Percentiles rank a stretch among this genome's conserved stretches.
Evolutionary conservation across 2,329 filamentous ascomycete species (phyloP).

Genomic region (Ophiostoma angusticollis): DNA sequence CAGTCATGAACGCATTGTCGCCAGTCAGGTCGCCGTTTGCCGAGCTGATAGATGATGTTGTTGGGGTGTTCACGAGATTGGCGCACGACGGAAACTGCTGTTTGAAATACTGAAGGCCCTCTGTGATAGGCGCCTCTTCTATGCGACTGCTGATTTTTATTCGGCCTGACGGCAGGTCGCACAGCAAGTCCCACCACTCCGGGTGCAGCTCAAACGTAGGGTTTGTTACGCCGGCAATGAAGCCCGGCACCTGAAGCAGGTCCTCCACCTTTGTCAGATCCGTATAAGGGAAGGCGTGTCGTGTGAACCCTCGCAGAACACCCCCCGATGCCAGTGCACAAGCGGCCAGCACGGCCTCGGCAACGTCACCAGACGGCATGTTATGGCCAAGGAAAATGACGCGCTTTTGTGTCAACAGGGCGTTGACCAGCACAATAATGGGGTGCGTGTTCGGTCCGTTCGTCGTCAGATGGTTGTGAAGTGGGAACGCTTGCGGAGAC

Average conservation of each 20-base stretch:
- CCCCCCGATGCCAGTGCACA: slow-evolving; percentile 89
- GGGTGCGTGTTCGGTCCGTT: slow-evolving; percentile 83
- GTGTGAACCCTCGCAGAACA: slow-evolving; percentile 82
- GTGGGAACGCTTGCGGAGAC: slow-evolving; percentile 67
- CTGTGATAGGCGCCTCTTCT: slow-evolving; percentile 66
- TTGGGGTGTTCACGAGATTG: slow-evolving; percentile 30
- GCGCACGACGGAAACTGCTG: slow-evolving; percentile 55
- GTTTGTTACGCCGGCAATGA: slow-evolving; percentile 96
- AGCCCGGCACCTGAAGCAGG: slow-evolving; percentile 86
- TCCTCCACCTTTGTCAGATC: slow-evolving; percentile 97
- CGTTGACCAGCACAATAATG: slow-evolving; percentile 88
- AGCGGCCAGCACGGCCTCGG: slow-evolving; percentile 94
- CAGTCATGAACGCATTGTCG: slow-evolving; percentile 78
- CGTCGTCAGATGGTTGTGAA: slow-evolving; percentile 88
- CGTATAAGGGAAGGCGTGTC: slow-evolving; percentile 95
- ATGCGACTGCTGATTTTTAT: slow-evolving; percentile 91
- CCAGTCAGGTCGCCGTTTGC: slow-evolving; percentile 58
- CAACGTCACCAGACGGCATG: slow-evolving; percentile 87
- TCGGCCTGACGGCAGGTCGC: slow-evolving; percentile 79
- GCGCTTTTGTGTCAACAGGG: slow-evolving; percentile 87
- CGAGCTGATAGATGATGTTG: slow-evolving; percentile 26
- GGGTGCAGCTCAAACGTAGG: slow-evolving; percentile 89
- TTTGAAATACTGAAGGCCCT: slow-evolving; percentile 78
- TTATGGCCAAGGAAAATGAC: slow-evolving; percentile 94
- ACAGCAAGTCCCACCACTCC: slow-evolving; percentile 97